These are phyloP conservation scores for Rubia tinctorum DNA, from an alignment of 305 asterid species.

Conservation along the genomic window DNA sequence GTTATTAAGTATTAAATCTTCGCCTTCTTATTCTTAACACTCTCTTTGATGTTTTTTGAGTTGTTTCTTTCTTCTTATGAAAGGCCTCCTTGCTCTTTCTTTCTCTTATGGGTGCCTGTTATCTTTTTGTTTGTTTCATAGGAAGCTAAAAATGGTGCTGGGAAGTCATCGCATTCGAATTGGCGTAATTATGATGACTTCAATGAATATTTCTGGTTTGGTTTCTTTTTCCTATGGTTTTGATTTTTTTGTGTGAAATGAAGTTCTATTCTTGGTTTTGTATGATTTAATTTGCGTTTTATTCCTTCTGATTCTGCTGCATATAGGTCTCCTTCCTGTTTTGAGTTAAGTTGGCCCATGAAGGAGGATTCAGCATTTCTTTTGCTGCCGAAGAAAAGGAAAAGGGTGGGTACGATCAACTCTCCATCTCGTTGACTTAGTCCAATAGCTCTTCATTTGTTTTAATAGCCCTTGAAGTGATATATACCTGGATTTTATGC, in stretches of 20 bases:
- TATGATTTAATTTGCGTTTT: conserved; percentile 21
- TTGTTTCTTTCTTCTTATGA: not conserved
- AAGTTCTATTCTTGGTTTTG: not conserved
- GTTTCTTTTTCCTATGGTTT: not conserved
- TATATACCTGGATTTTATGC: not conserved
- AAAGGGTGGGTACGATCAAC: conserved; percentile 60
- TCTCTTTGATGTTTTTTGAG: not conserved
- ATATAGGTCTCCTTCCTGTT: conserved; percentile 88
- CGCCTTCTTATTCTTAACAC: not conserved
- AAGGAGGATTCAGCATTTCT: conserved; percentile 65
- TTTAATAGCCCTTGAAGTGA: not conserved
- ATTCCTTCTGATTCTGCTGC: not conserved
- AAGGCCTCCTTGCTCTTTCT: not conserved
- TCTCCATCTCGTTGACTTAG: conserved; percentile 7
- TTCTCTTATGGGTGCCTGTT: not conserved
- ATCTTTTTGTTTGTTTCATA: conserved; percentile 23
- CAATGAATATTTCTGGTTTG: conserved; percentile 94
- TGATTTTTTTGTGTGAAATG: not conserved
- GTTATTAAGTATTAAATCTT: not conserved
- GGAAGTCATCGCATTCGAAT: conserved; percentile 91
- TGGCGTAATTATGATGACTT: conserved; percentile 99
- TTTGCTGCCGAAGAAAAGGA: conserved; percentile 57
- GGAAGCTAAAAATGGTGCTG: conserved; percentile 84
- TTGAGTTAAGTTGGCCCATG: conserved; percentile 88
- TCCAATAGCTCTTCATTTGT: not conserved